phyloP scores from a whole-genome alignment of 164 flowering plant genomes.

The Tetrastigma voinierianum region DNA sequence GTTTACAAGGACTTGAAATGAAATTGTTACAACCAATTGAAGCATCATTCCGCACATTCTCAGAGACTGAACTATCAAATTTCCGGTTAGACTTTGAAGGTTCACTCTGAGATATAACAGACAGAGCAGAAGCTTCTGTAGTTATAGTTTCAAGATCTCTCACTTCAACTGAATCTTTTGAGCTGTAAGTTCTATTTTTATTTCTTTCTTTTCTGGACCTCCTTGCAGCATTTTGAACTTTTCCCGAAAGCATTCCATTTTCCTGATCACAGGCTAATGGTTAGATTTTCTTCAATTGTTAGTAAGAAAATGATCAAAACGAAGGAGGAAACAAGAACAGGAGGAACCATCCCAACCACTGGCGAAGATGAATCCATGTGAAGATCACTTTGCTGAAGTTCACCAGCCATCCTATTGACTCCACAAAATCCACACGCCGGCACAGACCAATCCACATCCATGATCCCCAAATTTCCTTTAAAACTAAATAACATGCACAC shows the following conservation, averaged over 20 bases:
- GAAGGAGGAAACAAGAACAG: slow-evolving; percentile 11
- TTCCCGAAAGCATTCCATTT: slow-evolving; percentile 32
- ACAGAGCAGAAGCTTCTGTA: slow-evolving; percentile 24
- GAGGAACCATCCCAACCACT: slow-evolving; percentile 34
- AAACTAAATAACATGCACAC: slow-evolving; percentile 4
- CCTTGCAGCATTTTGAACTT: slow-evolving; percentile 38
- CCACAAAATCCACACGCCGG: slow-evolving; percentile 18
- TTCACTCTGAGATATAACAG: slow-evolving; percentile 25
- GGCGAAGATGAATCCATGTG: slow-evolving; percentile 15
- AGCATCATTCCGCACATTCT: slow-evolving; percentile 9
- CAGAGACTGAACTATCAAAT: slow-evolving; percentile 24
- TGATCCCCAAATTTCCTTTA: slow-evolving; percentile 39
- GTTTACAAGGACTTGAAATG: slow-evolving; percentile 16
- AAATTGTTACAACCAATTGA: slow-evolving; percentile 1
- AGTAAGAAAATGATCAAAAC: slow-evolving; percentile 7
- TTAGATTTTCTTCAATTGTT: slow-evolving; percentile 24
- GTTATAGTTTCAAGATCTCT: slow-evolving; percentile 21
- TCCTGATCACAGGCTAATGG: slow-evolving; percentile 47
- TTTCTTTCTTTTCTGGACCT: slow-evolving; percentile 49
- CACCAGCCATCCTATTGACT: slow-evolving; percentile 15
- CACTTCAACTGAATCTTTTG: slow-evolving; percentile 17
- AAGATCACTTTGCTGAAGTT: slow-evolving; percentile 20
- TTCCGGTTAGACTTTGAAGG: slow-evolving; percentile 9
- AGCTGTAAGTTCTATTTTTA: slow-evolving; percentile 32
- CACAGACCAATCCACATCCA: slow-evolving; percentile 22